Conservation (phyloP, 305 asterid species). For the Stenogyne calaminthoides region DNA sequence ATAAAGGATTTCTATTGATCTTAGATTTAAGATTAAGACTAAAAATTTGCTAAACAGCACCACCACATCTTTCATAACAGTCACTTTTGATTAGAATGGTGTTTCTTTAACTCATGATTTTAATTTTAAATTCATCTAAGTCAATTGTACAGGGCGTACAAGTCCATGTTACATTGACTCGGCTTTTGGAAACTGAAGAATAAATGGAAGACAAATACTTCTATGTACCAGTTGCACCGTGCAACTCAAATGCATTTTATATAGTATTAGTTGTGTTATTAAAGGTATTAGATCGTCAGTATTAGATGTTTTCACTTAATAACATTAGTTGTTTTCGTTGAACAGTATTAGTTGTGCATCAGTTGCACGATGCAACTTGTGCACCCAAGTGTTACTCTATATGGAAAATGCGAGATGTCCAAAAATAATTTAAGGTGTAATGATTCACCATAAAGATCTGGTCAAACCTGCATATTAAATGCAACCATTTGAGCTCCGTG, state of each 20-base stretch:
- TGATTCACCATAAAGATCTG: background rate
- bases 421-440: background rate
- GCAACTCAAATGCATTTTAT: no score
- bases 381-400: no score
- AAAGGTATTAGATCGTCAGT: no score
- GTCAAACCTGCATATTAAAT: constrained; percentile 83
- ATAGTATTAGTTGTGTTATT: no score
- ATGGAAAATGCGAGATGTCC: background rate
- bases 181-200: background rate
- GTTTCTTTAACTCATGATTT: background rate
- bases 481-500: constrained; percentile 98
- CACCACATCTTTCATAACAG: background rate
- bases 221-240: no score
- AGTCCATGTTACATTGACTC: background rate
- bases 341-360: no score
- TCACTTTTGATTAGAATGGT: no score
- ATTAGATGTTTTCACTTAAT: no score
- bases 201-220: background rate
- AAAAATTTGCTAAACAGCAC: background rate
- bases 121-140: background rate
- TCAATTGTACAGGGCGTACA: background rate
- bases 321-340: no score
- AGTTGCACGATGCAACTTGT: no score
- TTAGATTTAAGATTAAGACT: constrained; percentile 11
- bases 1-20: background rate